A percentile compares a stretch with the other conserved stretches of the same genome.
phyloP scores from a whole-genome alignment of 108 stramenopile genomes.

The Cylindrotheca fusiformis region DNA sequence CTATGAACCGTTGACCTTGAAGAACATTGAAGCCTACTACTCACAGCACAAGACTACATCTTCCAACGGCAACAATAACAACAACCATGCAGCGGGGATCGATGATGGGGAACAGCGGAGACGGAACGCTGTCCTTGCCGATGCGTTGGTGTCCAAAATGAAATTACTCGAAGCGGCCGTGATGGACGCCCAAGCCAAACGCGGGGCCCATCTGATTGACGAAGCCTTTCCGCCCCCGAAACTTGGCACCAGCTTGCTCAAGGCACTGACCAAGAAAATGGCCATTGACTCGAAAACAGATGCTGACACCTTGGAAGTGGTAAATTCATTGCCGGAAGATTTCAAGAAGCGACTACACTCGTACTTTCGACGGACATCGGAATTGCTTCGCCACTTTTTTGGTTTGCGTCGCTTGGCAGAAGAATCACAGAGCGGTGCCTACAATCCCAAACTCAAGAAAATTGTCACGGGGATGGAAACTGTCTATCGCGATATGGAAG shows the following conservation, averaged over 20 bases:
- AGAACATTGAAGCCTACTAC: conserved; percentile 73
- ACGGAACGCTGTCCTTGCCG: conserved; percentile 50
- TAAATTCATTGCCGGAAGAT: conserved; percentile 64
- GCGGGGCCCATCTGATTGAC: conserved; percentile 17
- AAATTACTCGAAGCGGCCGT: conserved; percentile 1
- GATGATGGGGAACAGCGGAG: conserved; percentile 31
- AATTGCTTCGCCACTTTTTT: conserved; percentile 87
- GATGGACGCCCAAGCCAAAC: neutral
- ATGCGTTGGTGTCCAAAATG: conserved; percentile 40
- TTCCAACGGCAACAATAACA: neutral
- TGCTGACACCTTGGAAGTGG: conserved; percentile 62
- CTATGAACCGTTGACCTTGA: conserved; percentile 55
- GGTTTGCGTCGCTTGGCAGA: conserved; percentile 55
- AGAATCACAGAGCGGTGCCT: conserved; percentile 8
- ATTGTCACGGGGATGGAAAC: conserved; percentile 80
- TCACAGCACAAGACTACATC: conserved; percentile 23
- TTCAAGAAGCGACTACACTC: conserved; percentile 66
- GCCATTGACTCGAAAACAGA: conserved; percentile 74
- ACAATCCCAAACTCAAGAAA: conserved; percentile 54
- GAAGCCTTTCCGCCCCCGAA: conserved; percentile 65
- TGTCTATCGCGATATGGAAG: conserved; percentile 61
- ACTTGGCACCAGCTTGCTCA: conserved; percentile 63
- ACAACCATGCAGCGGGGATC: neutral
- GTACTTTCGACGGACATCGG: conserved; percentile 80
- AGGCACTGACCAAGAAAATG: conserved; percentile 85